Base-by-base conservation (phyloP, 1,284 basidiomycete genomes). In the Fomitopsis schrenkii region DNA sequence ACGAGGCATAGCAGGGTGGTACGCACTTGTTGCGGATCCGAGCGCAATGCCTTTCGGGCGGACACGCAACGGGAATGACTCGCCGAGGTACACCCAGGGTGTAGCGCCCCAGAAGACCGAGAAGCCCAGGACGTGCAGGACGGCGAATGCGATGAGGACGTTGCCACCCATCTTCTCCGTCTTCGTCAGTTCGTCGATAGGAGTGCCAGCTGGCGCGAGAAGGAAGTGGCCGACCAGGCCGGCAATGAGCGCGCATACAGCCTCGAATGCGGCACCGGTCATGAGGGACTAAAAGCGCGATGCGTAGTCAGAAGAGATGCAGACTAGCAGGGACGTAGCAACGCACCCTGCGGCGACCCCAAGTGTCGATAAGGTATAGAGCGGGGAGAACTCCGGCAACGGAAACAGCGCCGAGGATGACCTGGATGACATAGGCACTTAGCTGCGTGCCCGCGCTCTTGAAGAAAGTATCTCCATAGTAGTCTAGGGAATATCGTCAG, bases 401-500 rank as follows among this genome's bases (percentile, higher is more conserved):
- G 7, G 87, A 89, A 10, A 90, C 86, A 1, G 76, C 88, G 46
- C 88, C 89, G 14, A 91, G 77, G 61, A 91, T 87, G 15, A 82
- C 79, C 69, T 91, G 90, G 65, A 91, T 91, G 52, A 86, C 80
- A 74, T 89, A 92, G 0, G 90, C 84, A 19, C 80, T 81, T 59
- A 93, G 76, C 26, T 81, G 85, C 45, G 59, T 61, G 33, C 59
- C 59, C 28, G 59, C 59, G 48, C 59, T 61, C 44, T 15, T 55
- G 80, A 94, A 94, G 80, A 94, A 94, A 0, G 88, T 90, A 60
- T 93, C 90, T 12, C 90, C 91, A 68, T 90, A 92, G 71, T 90
- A 90, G 71, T 91, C 87, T 88, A 59, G 9, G 50, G 2, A 2
- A 7, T 41, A 40, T 15, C 33, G 46, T 44, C 50, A 53, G 42